Evolutionary conservation across 2,329 filamentous ascomycete genomes (phyloP), one percentile per base, ranked within the genome.

Genomic region (Lecanicillium sp.): DNA sequence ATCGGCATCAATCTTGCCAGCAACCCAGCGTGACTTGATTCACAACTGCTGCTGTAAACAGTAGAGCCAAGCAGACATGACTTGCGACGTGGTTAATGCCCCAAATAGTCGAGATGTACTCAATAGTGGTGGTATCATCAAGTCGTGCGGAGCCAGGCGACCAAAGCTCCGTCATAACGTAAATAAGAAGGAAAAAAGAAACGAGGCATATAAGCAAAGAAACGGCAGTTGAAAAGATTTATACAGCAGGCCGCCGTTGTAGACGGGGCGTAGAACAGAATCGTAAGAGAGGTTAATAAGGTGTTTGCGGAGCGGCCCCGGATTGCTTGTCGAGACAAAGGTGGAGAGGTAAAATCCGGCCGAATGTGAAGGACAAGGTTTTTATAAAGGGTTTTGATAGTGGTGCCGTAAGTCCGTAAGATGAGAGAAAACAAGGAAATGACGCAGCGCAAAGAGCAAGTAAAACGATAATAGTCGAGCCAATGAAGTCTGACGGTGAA

Each of bases 121-220:
- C 34, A 30, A 20, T 33, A 12, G 36, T 42, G 32, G 28, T 35
- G 40, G 35, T 42, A 38, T 38, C 40, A 33, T 43, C 36, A 40
- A 43, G 22, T 43, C 41, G 33, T 43, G 20, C 20, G 28, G 28
- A 40, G 36, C 22, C 12, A 12, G 32, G 16, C 13, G n/a, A 38
- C 17, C 28, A 35, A 19, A 30, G 37, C 41, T 43, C 41, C 37
- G 19, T 29, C 28, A 32, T 39, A 34, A 33, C 37, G 19, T 18
- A 20, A 35, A 37, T 11, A 40, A 32, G 18, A 30, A 32, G 19
- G 40, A 27, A 31, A 37, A 40, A 38, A 40, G 28, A 39, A 34
- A 27, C 28, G 32, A 36, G 33, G 33, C 5, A 37, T 11, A 15
- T 4, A 22, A 27, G 16, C 8, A 25, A 16, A 12, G 17, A 14